Evolutionary conservation across 768 basidiomycete genomes (phyloP).

Genomic region (Daedaleopsis nitida): DNA sequence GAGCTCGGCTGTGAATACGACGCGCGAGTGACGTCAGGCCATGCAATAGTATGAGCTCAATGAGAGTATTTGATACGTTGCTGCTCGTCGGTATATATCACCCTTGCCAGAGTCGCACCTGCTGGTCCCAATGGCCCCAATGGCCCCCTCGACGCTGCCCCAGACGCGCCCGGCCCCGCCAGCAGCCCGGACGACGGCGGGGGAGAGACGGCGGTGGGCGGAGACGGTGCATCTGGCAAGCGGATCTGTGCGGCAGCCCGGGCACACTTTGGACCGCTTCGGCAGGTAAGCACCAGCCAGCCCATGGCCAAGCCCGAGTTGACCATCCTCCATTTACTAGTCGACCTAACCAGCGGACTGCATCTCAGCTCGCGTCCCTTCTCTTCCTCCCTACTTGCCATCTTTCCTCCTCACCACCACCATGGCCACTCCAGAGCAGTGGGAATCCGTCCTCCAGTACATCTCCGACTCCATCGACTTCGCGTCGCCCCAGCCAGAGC

Average conservation of each 20-base stretch:
- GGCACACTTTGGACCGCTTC: no score
- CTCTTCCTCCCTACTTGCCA: neutral
- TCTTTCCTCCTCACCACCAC: conserved; percentile 2
- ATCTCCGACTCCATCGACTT: conserved; percentile 23
- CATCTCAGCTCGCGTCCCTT: neutral
- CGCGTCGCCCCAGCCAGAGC: conserved; percentile 16
- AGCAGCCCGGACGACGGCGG: neutral
- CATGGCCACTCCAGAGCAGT: conserved; percentile 26
- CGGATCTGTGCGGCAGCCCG: neutral
- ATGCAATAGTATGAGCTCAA: no score
- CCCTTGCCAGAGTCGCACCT: no score
- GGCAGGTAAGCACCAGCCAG: no score
- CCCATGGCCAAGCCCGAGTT: no score
- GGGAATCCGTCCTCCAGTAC: conserved; percentile 30
- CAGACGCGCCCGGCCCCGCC: no score
- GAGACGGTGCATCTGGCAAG: neutral
- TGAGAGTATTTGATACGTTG: no score
- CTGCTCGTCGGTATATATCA: no score
- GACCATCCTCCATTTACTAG: neutral
- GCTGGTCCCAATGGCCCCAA: no score
- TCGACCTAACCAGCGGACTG: neutral
- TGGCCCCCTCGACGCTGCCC: no score
- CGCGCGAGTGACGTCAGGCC: no score
- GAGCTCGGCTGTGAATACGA: neutral
- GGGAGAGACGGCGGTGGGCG: neutral